Base-by-base conservation (phyloP, 2,329 filamentous ascomycete species). In the Cadophora sp. region DNA sequence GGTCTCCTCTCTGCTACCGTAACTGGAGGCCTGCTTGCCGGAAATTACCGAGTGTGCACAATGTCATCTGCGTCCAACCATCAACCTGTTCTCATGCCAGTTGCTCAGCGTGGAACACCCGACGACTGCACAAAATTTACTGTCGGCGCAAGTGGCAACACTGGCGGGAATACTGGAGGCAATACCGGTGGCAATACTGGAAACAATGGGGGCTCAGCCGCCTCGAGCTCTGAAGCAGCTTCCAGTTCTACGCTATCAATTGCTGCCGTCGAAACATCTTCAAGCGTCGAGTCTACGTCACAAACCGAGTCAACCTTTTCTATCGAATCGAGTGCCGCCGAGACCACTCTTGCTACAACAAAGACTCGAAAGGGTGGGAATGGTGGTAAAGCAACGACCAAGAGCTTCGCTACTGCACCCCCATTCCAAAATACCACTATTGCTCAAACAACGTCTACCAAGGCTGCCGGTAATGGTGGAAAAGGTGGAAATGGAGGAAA, bases 71-170 rank as follows among this genome's bases (percentile, higher is more conserved):
- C 81, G 16, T 74, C 76, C 47, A 83, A 82, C 70, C 81, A 83
- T 74, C 80, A 81, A 58, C 78, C 79, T 59, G 79, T 80, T 27
- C 65, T 80, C 22, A 81, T 81, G 80, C 80, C 80, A 30, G 78
- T 83, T 48, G 81, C 81, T 45, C 80, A 82, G 73, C 77, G 81
- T 66, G 81, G 81, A 69, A 75, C 79, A 48, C 76, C 79, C 36
- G 81, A 83, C 69, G 81, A 83, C 69, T 83, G 81, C 69, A 78
- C 76, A 20, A 81, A 81, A 68, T 82, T 83, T 66, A 78, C 75
- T 22, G 80, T 82, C 48, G 71, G 59, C 51, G 73, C 68, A 11
- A 71, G 56, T 27, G 74, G 72, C 6, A 70, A 30, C 1, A 22
- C 5, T 8, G 70, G 64, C 22, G 65, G 39, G 2, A 75, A 74